These are phyloP conservation scores for Komagataella ulmi DNA, from an alignment of 805 yeast genomes.

Conservation along the genomic window DNA sequence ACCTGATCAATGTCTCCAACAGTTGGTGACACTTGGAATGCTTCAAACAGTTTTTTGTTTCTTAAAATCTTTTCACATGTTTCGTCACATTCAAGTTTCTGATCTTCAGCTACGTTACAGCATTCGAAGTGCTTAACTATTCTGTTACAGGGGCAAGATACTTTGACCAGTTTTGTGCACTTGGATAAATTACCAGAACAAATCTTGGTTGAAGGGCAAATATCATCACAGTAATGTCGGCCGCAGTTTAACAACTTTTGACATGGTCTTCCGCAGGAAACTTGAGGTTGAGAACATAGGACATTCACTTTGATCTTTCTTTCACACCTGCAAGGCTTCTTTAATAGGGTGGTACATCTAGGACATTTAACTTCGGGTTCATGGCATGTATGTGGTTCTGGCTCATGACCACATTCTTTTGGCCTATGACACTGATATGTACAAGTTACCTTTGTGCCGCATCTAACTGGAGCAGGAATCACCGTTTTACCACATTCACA, in stretches of 20 bases:
- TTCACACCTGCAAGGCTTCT: slow-evolving; percentile 17
- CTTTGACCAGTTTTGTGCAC: slow-evolving; percentile 23
- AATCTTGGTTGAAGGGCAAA: slow-evolving; percentile 35
- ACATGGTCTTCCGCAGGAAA: slow-evolving; percentile 61
- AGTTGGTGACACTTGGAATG: slow-evolving; percentile 30
- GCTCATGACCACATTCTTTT: slow-evolving; percentile 55
- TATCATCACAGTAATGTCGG: slow-evolving; percentile 53
- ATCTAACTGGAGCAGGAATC: slow-evolving; percentile 70
- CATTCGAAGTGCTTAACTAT: slow-evolving; percentile 35
- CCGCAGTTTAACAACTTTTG: slow-evolving; percentile 33
- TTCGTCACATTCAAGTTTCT: slow-evolving; percentile 51
- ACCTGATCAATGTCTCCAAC: slow-evolving; percentile 8
- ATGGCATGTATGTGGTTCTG: slow-evolving; percentile 67
- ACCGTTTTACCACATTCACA: slow-evolving; percentile 77
- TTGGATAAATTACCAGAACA: slow-evolving; percentile 26
- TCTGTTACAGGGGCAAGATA: slow-evolving; percentile 58
- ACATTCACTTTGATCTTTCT: slow-evolving; percentile 33
- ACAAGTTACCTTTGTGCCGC: slow-evolving; percentile 67
- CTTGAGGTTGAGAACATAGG: slow-evolving; percentile 54
- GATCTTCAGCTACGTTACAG: slow-evolving; percentile 14
- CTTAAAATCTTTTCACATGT: slow-evolving; percentile 52
- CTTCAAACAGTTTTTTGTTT: slow-evolving; percentile 47
- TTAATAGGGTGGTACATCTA: slow-evolving; percentile 43
- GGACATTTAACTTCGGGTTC: slow-evolving; percentile 55
- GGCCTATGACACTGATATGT: slow-evolving; percentile 47